Evolutionary conservation across 2,329 filamentous ascomycete genomes (phyloP).

Genomic region (Aspergillus felis): DNA sequence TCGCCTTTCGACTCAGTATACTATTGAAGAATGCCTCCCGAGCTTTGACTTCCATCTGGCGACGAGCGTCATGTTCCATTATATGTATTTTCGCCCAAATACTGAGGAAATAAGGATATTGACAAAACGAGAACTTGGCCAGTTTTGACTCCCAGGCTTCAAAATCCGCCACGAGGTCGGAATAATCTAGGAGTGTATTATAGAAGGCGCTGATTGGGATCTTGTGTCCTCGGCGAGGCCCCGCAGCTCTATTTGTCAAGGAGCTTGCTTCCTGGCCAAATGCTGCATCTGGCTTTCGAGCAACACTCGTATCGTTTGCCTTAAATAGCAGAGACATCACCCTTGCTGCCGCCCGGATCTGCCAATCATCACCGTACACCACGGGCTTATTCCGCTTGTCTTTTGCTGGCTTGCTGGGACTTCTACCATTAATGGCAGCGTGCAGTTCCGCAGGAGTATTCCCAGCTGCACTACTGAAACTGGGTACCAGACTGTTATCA

Average conservation of each 20-base stretch:
- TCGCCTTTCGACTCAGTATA: constrained; percentile 68
- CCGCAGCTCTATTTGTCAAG: constrained; percentile 38
- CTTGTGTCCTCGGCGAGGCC: constrained; percentile 58
- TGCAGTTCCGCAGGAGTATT: constrained; percentile 67
- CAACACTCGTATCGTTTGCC: constrained; percentile 62
- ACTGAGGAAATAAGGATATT: constrained; percentile 87
- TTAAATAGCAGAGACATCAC: constrained; percentile 77
- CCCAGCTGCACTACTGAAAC: constrained; percentile 62
- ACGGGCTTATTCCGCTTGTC: constrained; percentile 50
- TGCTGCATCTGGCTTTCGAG: constrained; percentile 36
- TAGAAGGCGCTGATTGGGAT: constrained; percentile 83
- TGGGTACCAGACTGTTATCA: constrained; percentile 63
- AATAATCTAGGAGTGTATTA: constrained; percentile 77
- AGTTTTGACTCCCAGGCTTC: constrained; percentile 77
- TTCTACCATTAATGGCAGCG: constrained; percentile 61
- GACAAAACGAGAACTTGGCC: constrained; percentile 79
- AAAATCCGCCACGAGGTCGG: constrained; percentile 81
- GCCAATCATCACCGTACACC: constrained; percentile 81
- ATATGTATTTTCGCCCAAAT: constrained; percentile 92
- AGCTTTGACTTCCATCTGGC: constrained; percentile 86
- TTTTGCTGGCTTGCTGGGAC: constrained; percentile 50
- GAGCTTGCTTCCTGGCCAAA: constrained; percentile 29
- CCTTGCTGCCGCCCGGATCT: constrained; percentile 74
- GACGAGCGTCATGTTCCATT: constrained; percentile 77
- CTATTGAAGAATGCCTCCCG: constrained; percentile 88